These are phyloP conservation scores for Solanum virginianum DNA, from an alignment of 257 asterid genomes.

Conservation along the genomic window DNA sequence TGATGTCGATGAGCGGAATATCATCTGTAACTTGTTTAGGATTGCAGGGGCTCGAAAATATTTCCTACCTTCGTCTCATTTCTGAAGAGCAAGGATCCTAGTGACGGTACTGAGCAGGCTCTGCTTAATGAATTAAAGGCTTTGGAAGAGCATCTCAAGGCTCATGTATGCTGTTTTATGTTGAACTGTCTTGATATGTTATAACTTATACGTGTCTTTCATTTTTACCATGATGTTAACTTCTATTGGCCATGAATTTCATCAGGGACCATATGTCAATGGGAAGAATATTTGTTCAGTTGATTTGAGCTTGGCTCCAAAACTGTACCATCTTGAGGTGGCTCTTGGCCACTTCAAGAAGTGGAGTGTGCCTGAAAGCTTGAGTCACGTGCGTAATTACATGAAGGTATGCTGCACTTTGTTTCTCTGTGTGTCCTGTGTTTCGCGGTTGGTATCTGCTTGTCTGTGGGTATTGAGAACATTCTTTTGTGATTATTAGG, in stretches of 20 bases:
- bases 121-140: conserved; percentile 55
- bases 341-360: conserved; percentile 66
- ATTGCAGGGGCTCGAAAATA: conserved; percentile 53
- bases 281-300: conserved; percentile 50
- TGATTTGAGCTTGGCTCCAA: conserved; percentile 70
- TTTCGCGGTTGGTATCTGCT: not conserved
- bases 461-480: not conserved
- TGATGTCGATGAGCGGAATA: not conserved
- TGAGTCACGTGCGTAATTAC: conserved; percentile 47
- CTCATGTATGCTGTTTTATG: conserved; percentile 32
- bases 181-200: not conserved
- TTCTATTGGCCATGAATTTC: not conserved
- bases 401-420: conserved; percentile 26
- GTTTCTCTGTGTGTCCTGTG: not conserved
- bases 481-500: not conserved
- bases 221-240: not conserved
- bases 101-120: conserved; percentile 62
- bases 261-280: conserved; percentile 57
- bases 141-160: conserved; percentile 59
- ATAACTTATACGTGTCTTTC: not conserved
- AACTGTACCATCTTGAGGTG: conserved; percentile 57
- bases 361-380: conserved; percentile 58
- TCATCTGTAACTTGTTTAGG: not conserved
- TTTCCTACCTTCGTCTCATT: conserved; percentile 53
- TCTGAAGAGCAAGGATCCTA: conserved; percentile 70